Conservation (phyloP, 164 flowering plant species). For the Platanus orientalis region DNA sequence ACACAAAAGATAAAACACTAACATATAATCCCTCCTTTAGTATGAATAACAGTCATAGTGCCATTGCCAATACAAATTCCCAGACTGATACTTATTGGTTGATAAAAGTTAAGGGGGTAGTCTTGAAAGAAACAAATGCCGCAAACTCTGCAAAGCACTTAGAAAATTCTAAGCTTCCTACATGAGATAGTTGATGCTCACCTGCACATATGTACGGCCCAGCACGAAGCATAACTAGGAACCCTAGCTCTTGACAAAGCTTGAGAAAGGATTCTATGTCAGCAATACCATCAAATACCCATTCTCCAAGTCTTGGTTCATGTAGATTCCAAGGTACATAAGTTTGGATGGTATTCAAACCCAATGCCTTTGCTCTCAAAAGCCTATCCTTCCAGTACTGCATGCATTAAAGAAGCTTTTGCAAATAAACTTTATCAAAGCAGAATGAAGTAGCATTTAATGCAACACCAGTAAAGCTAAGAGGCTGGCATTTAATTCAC, state of each 20-base stretch:
- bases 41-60: background rate
- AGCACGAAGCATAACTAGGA: constrained; percentile 91
- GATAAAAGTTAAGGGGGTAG: background rate
- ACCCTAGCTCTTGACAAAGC: constrained; percentile 69
- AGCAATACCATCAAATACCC: constrained; percentile 75
- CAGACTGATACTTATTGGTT: background rate
- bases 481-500: too few species aligned
- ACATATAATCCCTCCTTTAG: background rate
- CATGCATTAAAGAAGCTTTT: constrained; percentile 13
- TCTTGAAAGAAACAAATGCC: background rate
- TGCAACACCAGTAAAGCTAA: too few species aligned
- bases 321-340: constrained; percentile 99
- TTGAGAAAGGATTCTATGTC: constrained; percentile 67
- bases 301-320: constrained; percentile 69
- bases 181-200: constrained; percentile 17
- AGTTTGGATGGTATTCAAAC: constrained; percentile 91
- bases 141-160: background rate
- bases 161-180: background rate
- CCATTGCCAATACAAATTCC: background rate
- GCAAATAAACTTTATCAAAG: background rate
- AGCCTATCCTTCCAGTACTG: constrained; percentile 98
- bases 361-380: constrained; percentile 89
- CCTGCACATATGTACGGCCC: constrained; percentile 99
- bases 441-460: background rate
- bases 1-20: background rate